These are phyloP conservation scores for Haplographium delicatum DNA, from an alignment of 495 filamentous ascomycete species.

Conservation along the genomic window DNA sequence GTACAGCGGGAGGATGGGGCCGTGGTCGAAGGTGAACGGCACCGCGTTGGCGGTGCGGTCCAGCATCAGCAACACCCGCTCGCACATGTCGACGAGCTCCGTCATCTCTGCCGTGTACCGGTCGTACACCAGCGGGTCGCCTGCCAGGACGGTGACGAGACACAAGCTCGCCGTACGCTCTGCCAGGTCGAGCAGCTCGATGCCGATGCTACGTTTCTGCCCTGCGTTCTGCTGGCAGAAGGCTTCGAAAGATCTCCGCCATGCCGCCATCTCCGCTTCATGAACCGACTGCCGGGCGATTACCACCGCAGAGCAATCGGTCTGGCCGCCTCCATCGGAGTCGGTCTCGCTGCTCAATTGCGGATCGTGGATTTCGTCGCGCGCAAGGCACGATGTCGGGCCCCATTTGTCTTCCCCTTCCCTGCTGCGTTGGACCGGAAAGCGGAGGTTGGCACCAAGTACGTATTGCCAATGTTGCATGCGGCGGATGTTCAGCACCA, in stretches of 20 bases:
- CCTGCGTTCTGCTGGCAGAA: neutral
- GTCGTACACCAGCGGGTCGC: conserved; percentile 4
- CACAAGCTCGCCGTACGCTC: neutral
- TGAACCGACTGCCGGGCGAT: neutral
- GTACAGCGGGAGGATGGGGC: conserved; percentile 25
- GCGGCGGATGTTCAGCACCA: conserved; percentile 2
- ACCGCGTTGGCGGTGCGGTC: neutral
- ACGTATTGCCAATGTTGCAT: neutral
- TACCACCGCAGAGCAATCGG: too few species aligned
- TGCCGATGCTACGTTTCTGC: neutral
- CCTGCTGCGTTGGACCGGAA: neutral
- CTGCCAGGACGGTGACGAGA: neutral
- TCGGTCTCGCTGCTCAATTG: neutral
- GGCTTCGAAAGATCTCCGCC: neutral
- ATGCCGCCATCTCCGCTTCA: neutral
- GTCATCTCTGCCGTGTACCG: conserved; percentile 2
- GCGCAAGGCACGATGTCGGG: neutral
- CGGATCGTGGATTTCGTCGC: neutral
- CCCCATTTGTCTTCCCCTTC: neutral
- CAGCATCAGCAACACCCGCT: neutral
- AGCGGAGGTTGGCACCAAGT: neutral
- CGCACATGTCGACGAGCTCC: conserved; percentile 1
- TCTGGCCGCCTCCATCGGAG: neutral
- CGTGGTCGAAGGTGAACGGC: conserved; percentile 7
- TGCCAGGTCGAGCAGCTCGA: neutral